Base-by-base conservation (phyloP, 177 flowering plant species). In the Vitis hybrid region DNA sequence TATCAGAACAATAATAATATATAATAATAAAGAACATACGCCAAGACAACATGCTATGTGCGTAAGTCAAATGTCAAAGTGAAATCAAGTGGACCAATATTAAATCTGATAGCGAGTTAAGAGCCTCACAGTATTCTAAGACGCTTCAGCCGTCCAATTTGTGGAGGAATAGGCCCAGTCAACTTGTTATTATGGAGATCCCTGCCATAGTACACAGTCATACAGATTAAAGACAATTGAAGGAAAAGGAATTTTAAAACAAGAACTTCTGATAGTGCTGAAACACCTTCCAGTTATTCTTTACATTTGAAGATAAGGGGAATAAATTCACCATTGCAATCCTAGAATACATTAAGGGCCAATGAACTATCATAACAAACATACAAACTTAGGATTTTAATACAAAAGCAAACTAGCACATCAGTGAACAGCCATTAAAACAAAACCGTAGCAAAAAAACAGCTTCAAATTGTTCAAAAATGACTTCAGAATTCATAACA, bases 151-250 rank as follows among this genome's bases (percentile, higher is more conserved):
- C 99, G 83, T 69, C 96, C 97, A 67, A 95, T 95, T 80, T 95
- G 97, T 50, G 98, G 86, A 73, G 99, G 98, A 74, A 93, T 91
- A 54, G 98, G 97, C 22, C 99, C 99, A 10, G 93, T 95, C 80
- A 95, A 78, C 81, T 93, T 95, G 88, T 95, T 95, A 66, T 95
- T 95, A 67, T 95, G 99, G 56, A 95, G 90, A 85, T 95, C 99
- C 89, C 98, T 93, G 93, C 56, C 51, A 82, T 10, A 68, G 55
- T 59, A 75, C 7, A 57, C 11, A 62, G 5, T 51, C 16, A 71
- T 22, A 39, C 22, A 50, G 10, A 74, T 68, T 54, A 45, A 18
- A 29, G 26, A 71, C 16, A 50, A 3, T 48, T 52, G 13, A 2
- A 65, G 50, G 16, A 58, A 8, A 49, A 22, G 20, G 45, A 39